Base-by-base conservation (phyloP, 495 filamentous ascomycete genomes). In the Rhizodiscina lignyota region DNA sequence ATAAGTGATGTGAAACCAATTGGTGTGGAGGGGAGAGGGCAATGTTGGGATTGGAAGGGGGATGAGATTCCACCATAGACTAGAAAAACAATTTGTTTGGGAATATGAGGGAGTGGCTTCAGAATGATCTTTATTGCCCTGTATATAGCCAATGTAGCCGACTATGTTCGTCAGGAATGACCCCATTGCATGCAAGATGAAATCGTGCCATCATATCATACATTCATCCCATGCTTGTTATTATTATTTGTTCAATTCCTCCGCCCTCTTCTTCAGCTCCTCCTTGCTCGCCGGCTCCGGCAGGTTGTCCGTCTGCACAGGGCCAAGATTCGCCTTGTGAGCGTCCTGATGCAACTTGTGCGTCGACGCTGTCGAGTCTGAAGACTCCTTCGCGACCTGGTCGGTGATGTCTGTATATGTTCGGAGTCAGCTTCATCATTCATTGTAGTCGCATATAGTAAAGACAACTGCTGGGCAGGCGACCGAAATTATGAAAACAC, bases 31-130 rank as follows among this genome's bases (percentile, higher is more conserved):
- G 63, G 68, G 26, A 65, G 80, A 42, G 79, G 81, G 2, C 56
- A 59, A 43, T 81, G 68, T 49, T 86, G 77, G 77, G 79, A 84
- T 61, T 85, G 74, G 71, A 72, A 72, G 44, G 79, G 77, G 2
- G 58, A 27, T 11, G 30, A 32, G 30, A 18, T 32, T 10, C 30
- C 18, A 6, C 30, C 30, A 32, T 32, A 32, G 30, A 6, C 8
- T 8, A 13, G 8, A 13, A 27, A 13, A 27, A 27, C 13, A 27
- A 13, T 8, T 8, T 8, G 13, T 27, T n/a, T n/a, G n/a, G n/a
- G n/a, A n/a, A n/a, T n/a, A n/a, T n/a, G n/a, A n/a, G n/a, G n/a
- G n/a, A n/a, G n/a, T n/a, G n/a, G n/a, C n/a, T n/a, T n/a, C n/a
- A n/a, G n/a, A n/a, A n/a, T n/a, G n/a, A n/a, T n/a, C n/a, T n/a